phyloP scores from a whole-genome alignment of 345 rosid genomes.

The Hypericum androsaemum region DNA sequence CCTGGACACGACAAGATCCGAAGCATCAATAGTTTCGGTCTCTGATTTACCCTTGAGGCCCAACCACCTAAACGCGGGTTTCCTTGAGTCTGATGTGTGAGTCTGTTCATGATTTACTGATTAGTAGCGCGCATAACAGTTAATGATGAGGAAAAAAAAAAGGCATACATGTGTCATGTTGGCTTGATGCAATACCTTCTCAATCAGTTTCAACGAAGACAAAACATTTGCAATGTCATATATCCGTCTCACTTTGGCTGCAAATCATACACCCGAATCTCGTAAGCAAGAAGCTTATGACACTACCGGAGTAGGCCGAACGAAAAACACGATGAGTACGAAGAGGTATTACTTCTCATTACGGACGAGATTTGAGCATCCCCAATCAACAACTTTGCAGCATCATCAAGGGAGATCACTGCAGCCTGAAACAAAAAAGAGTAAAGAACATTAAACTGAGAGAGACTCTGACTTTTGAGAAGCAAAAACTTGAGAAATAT shows the following conservation, averaged over 20 bases:
- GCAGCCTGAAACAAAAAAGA: conserved; percentile 7
- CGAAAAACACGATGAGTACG: not conserved
- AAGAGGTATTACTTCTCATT: conserved; percentile 19
- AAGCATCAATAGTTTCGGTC: not conserved
- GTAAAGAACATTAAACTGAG: too few species aligned
- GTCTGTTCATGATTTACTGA: conserved; percentile 15
- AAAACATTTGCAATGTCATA: conserved; percentile 30
- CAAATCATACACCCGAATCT: conserved; percentile 1
- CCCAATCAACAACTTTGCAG: conserved; percentile 25
- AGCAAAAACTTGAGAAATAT: too few species aligned
- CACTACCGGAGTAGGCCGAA: not conserved
- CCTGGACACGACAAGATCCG: conserved; percentile 7
- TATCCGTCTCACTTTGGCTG: conserved; percentile 29
- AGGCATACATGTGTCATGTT: not conserved
- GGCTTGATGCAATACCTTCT: conserved; percentile 11
- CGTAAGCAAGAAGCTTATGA: not conserved
- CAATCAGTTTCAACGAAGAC: conserved; percentile 25
- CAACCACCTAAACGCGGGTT: conserved; percentile 28
- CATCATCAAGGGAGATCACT: conserved; percentile 26
- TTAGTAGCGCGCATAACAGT: not conserved
- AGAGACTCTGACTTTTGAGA: too few species aligned
- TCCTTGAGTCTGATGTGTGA: conserved; percentile 18
- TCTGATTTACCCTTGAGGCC: conserved; percentile 14
- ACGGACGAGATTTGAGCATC: conserved; percentile 15
- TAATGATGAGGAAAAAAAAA: not conserved